A percentile compares a stretch with the other conserved stretches of the same genome.
Evolutionary conservation across 2,329 filamentous ascomycete species (phyloP).

Genomic region (Tolypocladium endophyticum): DNA sequence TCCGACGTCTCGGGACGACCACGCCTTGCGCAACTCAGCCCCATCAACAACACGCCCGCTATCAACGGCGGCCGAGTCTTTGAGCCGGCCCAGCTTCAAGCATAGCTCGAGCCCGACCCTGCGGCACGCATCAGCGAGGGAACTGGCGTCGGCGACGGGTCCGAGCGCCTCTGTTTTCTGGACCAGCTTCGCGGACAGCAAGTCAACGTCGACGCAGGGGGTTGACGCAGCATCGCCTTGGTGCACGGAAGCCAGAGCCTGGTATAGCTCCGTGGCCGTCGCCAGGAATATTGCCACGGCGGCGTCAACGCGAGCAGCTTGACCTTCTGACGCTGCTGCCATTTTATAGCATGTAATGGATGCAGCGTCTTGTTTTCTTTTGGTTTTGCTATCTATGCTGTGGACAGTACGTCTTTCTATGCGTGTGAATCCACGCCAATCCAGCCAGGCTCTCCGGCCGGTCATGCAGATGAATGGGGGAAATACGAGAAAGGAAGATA

Average conservation of each 20-base stretch:
- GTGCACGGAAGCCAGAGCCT: slow-evolving; percentile 1
- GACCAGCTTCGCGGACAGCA: background rate
- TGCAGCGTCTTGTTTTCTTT: slow-evolving; percentile 4
- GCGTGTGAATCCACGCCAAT: background rate
- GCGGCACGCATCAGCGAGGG: slow-evolving; percentile 7
- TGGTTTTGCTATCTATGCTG: background rate
- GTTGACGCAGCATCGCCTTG: background rate
- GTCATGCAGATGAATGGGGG: background rate
- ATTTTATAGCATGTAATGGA: slow-evolving; percentile 23
- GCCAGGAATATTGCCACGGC: slow-evolving; percentile 10
- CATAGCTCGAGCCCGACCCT: slow-evolving; percentile 15
- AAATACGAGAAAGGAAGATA: background rate
- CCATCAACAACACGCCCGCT: background rate
- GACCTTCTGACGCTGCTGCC: slow-evolving; percentile 8
- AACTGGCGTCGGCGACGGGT: background rate
- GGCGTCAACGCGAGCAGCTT: background rate
- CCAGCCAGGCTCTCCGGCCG: background rate
- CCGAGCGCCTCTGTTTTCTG: background rate
- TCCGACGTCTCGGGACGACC: slow-evolving; percentile 9
- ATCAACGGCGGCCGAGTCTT: background rate
- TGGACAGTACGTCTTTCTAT: background rate
- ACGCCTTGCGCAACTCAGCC: slow-evolving; percentile 6
- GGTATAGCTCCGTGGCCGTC: slow-evolving; percentile 5
- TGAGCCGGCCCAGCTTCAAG: slow-evolving; percentile 10
- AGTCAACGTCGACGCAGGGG: background rate